Evolutionary conservation across 768 basidiomycete genomes (phyloP).

Genomic region (Termitomyces sp.): DNA sequence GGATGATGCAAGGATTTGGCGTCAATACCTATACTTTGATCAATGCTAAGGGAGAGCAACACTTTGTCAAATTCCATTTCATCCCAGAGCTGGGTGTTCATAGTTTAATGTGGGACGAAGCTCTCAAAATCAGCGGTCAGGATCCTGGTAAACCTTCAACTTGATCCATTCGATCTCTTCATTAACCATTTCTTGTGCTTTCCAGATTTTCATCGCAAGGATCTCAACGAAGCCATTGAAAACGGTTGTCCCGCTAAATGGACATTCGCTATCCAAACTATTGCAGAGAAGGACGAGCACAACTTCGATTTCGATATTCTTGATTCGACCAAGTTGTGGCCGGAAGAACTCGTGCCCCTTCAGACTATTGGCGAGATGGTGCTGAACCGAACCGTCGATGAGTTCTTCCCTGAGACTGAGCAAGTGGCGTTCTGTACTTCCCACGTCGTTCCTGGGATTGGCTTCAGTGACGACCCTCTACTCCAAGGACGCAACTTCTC

Average conservation of each 20-base stretch:
- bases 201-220: too few relatives aligned
- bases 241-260: slow-evolving; percentile 70
- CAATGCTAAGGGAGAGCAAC: slow-evolving; percentile 60
- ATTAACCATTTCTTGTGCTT: background rate
- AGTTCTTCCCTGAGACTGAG: slow-evolving; percentile 85
- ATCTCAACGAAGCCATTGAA: slow-evolving; percentile 80
- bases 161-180: background rate
- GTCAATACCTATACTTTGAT: slow-evolving; percentile 83
- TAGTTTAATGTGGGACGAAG: slow-evolving; percentile 87
- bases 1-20: slow-evolving; percentile 89
- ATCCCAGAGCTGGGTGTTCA: slow-evolving; percentile 80
- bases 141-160: slow-evolving; percentile 57
- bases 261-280: slow-evolving; percentile 73
- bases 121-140: slow-evolving; percentile 76
- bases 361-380: slow-evolving; percentile 75
- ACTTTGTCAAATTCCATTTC: slow-evolving; percentile 90
- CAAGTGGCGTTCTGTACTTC: slow-evolving; percentile 87
- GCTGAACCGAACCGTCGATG: slow-evolving; percentile 58
- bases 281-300: slow-evolving; percentile 70
- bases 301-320: slow-evolving; percentile 86
- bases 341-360: slow-evolving; percentile 76
- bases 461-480: slow-evolving; percentile 74
- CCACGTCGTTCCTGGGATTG: slow-evolving; percentile 65
- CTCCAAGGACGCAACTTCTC: slow-evolving; percentile 86
- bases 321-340: slow-evolving; percentile 86